Evolutionary conservation across 2,329 filamentous ascomycete species (phyloP), one percentile per base, ranked within the genome.

Genomic region (Plectosphaerella plurivora): DNA sequence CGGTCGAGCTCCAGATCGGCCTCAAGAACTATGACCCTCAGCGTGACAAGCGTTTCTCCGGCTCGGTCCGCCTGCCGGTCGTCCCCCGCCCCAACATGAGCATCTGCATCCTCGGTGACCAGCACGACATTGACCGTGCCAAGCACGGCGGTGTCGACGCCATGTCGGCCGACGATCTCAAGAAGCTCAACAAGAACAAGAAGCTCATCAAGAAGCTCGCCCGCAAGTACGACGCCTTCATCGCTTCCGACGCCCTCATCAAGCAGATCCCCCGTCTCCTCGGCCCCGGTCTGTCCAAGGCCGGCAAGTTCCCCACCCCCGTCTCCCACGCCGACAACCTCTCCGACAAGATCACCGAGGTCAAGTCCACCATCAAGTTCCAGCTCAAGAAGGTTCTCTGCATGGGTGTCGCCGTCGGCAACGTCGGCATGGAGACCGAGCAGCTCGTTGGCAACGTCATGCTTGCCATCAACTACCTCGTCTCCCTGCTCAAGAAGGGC

Each of bases 131-230:
- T 73, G 94, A 99, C 77, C 92, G 94, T 85, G 93, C 94, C 73
- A 99, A 99, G 88, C 94, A 99, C 84, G 89, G 91, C 71, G 93
- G 91, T 75, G 86, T 97, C 66, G 94, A 99, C 73, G 91, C 93
- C 81, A 97, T 97, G 94, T 96, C 90, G 70, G 79, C 90, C 63
- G 94, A 99, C 70, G 94, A 99, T 79, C 81, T 99, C 81, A 99
- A 99, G 90, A 99, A 99, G 89, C 91, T 99, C 66, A 99, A 99
- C 89, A 99, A 99, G 91, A 99, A 99, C 91, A 97, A 99, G 90
- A 99, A 99, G 89, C 88, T 97, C 71, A 97, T 99, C 88, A 99
- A 99, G 91, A 99, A 99, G 89, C 89, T 99, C 64, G 94, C 94
- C 61, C 91, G 92, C 87, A 99, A 99, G 85, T 97, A 99, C 87